Conservation (phyloP, 805 yeast species). For the Sugiyamaella mastotermitis region DNA sequence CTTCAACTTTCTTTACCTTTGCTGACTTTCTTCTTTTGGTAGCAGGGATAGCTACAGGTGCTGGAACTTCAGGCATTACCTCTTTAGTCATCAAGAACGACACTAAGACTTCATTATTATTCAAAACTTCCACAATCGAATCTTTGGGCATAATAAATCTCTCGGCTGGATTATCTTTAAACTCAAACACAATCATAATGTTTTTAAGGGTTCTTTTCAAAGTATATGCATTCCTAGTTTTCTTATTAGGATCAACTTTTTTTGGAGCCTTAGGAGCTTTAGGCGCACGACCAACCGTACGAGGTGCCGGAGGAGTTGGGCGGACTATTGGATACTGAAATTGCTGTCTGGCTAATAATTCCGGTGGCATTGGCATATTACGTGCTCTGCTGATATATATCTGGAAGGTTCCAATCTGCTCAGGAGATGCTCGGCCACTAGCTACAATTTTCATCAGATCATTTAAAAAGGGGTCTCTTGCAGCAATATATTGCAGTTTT, state of each 20-base stretch:
- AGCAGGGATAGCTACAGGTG: background rate
- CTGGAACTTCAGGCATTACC: constrained; percentile 12
- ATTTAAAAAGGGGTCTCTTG: constrained; percentile 60
- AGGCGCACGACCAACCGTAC: constrained; percentile 1
- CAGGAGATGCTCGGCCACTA: constrained; percentile 65
- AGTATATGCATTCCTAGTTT: constrained; percentile 11
- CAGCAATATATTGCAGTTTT: constrained; percentile 77
- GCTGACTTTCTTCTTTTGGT: constrained; percentile 1
- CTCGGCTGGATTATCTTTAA: constrained; percentile 67
- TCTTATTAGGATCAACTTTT: constrained; percentile 18
- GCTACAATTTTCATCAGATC: constrained; percentile 82
- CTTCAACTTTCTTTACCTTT: constrained; percentile 2
- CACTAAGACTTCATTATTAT: constrained; percentile 31
- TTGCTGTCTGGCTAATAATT: constrained; percentile 6
- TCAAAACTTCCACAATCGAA: constrained; percentile 55
- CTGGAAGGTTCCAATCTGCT: constrained; percentile 73
- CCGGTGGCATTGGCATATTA: constrained; percentile 26
- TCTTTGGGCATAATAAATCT: constrained; percentile 73
- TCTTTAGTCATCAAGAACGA: constrained; percentile 32
- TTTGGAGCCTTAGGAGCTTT: constrained; percentile 13
- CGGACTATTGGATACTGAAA: constrained; percentile 3
- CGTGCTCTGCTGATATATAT: constrained; percentile 73
- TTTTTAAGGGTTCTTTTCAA: constrained; percentile 54
- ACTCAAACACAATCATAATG: constrained; percentile 80
- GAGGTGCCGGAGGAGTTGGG: constrained; percentile 3